Evolutionary conservation across 768 basidiomycete species (phyloP), one percentile per base, ranked within the genome.

Genomic region (Artomyces pyxidatus): DNA sequence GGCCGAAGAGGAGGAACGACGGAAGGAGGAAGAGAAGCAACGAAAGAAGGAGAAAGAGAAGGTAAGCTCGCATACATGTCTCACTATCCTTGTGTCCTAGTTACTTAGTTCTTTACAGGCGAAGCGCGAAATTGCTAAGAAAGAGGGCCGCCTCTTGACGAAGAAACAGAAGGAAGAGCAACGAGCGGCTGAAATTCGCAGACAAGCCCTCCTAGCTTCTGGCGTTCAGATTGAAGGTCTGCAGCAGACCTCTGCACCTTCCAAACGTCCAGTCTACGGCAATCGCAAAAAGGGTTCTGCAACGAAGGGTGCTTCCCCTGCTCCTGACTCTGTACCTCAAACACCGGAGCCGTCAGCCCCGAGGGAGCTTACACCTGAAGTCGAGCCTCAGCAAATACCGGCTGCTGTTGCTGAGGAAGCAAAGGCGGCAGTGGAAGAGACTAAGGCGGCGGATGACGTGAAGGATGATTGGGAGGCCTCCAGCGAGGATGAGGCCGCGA

Each of bases 151-250:
- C 40, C 70, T 95, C 22, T 75, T 98, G 43, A 98, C 95, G n/a
- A 93, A 95, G 66, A 96, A 94, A 68, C 94, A 98, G 65, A 95
- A 92, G 66, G 87, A 90, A 61, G 94, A 97, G 64, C 83, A 77
- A 58, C 88, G 87, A 19, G 86, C 83, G 56, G 93, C 91, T 3
- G 94, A 97, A 64, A 80, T 90, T 26, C 83, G 93, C 48, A 88
- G 83, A 62, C 81, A 95, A 62, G 94, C 95, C 2, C 77, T 98
- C 45, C 73, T 98, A 43, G 85, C 88, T 17, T 86, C 88, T 29
- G 93, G 92, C 43, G 86, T 87, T 42, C 83, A 84, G 57, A 86
- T 99, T 51, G 93, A 94, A 59, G 96, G 90, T 52, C 71, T 98
- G 17, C 85, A 90, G 47, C 78, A 85, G 54, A 53, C 68, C 26